These are phyloP conservation scores for Quercus berberidifolia DNA, from an alignment of 306 rosid species.

Conservation along the genomic window DNA sequence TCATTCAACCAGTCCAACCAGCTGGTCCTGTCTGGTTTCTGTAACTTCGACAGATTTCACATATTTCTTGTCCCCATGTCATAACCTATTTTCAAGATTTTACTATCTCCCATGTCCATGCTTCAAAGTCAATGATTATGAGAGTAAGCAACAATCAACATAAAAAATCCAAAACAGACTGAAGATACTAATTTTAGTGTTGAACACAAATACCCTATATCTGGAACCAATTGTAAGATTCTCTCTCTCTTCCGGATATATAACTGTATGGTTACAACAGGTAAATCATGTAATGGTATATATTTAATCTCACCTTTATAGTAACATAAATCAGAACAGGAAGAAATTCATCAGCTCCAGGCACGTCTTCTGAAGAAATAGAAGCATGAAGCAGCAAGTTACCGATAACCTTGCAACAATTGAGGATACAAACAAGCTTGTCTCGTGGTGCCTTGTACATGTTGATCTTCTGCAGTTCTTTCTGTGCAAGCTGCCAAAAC, in stretches of 20 bases:
- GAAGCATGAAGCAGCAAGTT: conserved; percentile 90
- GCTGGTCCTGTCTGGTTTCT: too few species aligned
- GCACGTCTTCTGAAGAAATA: conserved; percentile 74
- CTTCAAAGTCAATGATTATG: neutral
- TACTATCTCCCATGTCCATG: neutral
- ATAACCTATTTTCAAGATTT: neutral
- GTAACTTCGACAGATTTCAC: neutral
- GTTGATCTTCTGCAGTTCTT: conserved; percentile 93
- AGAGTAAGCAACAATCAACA: neutral
- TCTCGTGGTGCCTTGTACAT: conserved; percentile 99
- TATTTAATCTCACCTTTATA: conserved; percentile 45
- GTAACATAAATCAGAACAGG: conserved; percentile 96
- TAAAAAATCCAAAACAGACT: neutral
- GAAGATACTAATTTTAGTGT: neutral
- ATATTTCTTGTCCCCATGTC: neutral
- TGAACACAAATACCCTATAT: neutral
- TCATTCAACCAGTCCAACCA: too few species aligned
- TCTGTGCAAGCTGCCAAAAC: conserved; percentile 87
- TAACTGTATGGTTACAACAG: neutral
- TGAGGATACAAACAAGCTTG: conserved; percentile 88
- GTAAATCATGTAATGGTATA: neutral
- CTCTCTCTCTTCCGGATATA: neutral
- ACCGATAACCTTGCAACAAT: conserved; percentile 90
- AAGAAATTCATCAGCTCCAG: conserved; percentile 98
- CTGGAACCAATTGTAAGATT: neutral